These are phyloP conservation scores for Pichia nanzhaoensis DNA, from an alignment of 805 yeast genomes.

Conservation along the genomic window DNA sequence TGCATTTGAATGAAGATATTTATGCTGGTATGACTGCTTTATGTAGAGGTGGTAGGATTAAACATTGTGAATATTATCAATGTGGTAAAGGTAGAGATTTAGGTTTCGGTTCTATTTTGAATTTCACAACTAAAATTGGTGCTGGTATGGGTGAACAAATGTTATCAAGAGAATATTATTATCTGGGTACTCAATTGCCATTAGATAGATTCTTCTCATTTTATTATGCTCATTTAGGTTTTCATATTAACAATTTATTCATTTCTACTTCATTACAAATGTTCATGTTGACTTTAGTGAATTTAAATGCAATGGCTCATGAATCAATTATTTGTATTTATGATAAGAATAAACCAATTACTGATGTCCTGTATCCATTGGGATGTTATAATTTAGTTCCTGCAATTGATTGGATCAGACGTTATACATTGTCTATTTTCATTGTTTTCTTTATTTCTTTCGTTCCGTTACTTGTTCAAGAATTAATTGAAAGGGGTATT, in stretches of 20 bases:
- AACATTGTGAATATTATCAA: slow-evolving; percentile 82
- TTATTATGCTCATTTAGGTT: slow-evolving; percentile 83
- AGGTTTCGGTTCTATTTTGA: slow-evolving; percentile 80
- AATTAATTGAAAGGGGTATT: slow-evolving; percentile 73
- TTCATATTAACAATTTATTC: slow-evolving; percentile 75
- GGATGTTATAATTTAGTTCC: slow-evolving; percentile 74
- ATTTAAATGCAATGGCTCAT: slow-evolving; percentile 66
- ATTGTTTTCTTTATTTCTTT: slow-evolving; percentile 77
- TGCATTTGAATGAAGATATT: slow-evolving; percentile 82
- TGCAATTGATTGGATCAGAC: slow-evolving; percentile 73
- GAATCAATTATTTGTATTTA: slow-evolving; percentile 65
- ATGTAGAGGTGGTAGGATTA: slow-evolving; percentile 80
- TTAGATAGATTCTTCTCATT: slow-evolving; percentile 75
- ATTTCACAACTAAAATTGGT: slow-evolving; percentile 83
- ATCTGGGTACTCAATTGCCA: slow-evolving; percentile 74
- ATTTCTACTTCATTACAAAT: slow-evolving; percentile 69
- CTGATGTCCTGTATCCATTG: slow-evolving; percentile 57
- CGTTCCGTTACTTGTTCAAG: slow-evolving; percentile 73
- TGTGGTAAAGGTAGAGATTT: slow-evolving; percentile 90
- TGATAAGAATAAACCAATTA: slow-evolving; percentile 56
- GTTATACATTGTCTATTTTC: slow-evolving; percentile 74
- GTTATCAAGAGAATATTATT: slow-evolving; percentile 77
- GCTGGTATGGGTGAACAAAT: slow-evolving; percentile 93
- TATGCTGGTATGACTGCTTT: slow-evolving; percentile 84
- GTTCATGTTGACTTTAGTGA: slow-evolving; percentile 63